Conservation (phyloP, 2,329 filamentous ascomycete genomes). For the Shiraia bambusicola region DNA sequence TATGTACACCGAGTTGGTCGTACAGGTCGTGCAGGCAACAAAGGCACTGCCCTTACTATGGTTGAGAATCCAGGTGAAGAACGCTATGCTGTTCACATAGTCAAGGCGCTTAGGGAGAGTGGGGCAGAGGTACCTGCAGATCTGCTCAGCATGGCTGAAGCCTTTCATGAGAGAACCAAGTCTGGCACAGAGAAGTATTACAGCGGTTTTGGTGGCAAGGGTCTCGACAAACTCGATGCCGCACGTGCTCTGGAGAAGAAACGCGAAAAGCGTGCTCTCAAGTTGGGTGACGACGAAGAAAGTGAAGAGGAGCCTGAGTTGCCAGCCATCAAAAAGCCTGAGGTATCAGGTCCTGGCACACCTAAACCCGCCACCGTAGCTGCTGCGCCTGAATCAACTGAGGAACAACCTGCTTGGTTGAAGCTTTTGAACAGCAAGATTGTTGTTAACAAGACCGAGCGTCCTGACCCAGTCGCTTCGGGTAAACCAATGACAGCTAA, state of each 20-base stretch:
- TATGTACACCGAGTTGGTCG: constrained; percentile 94
- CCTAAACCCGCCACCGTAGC: constrained; percentile 29
- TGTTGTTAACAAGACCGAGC: constrained; percentile 70
- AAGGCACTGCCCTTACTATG: constrained; percentile 91
- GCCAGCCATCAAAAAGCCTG: constrained; percentile 60
- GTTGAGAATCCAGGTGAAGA: constrained; percentile 90
- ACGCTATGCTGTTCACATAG: constrained; percentile 83
- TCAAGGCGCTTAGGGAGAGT: constrained; percentile 90
- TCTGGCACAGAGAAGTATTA: constrained; percentile 83
- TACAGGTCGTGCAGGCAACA: constrained; percentile 92
- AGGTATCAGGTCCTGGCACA: constrained; percentile 36
- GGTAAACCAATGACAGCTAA: constrained; percentile 63
- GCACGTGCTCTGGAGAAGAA: constrained; percentile 85
- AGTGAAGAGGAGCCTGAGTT: constrained; percentile 72
- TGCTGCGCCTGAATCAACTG: constrained; percentile 13
- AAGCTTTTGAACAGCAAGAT: constrained; percentile 64
- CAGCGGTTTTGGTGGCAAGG: constrained; percentile 91
- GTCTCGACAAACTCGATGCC: constrained; percentile 86
- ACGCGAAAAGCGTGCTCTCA: constrained; percentile 73
- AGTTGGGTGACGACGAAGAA: constrained; percentile 84
- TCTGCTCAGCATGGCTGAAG: constrained; percentile 61
- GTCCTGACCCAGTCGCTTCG: constrained; percentile 45
- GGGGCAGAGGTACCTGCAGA: constrained; percentile 77
- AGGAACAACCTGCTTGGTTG: constrained; percentile 34
- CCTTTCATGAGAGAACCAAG: constrained; percentile 88